Percentiles rank a stretch among this genome's conserved stretches.
Conservation (phyloP, 164 flowering plant species). For the Tetrastigma voinierianum region DNA sequence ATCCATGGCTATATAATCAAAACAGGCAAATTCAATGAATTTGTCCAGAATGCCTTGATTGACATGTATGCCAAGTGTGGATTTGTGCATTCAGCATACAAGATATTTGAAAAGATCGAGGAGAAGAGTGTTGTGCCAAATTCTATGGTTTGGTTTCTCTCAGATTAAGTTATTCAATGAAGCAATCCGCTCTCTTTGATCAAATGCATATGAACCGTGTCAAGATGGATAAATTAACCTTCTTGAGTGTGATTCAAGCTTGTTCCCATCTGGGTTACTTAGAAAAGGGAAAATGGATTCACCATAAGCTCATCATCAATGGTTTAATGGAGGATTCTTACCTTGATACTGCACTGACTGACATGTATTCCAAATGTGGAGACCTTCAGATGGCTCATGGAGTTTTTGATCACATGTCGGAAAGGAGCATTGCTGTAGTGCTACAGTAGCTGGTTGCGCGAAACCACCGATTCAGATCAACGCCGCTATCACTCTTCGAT, state of each 20-base stretch:
- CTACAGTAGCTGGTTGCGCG: conserved; percentile 74
- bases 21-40: conserved; percentile 50
- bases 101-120: conserved; percentile 32
- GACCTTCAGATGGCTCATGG: conserved; percentile 49
- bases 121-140: conserved; percentile 52
- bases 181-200: conserved; percentile 58
- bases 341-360: conserved; percentile 55
- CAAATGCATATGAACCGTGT: conserved; percentile 45
- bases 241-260: conserved; percentile 68
- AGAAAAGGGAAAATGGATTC: conserved; percentile 77
- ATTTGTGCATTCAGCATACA: conserved; percentile 40
- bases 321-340: conserved; percentile 47
- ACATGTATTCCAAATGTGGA: conserved; percentile 90
- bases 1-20: conserved; percentile 53
- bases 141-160: conserved; percentile 67
- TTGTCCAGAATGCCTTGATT: conserved; percentile 63
- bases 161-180: conserved; percentile 68
- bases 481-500: conserved; percentile 45
- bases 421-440: conserved; percentile 73
- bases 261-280: conserved; percentile 63
- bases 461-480: conserved; percentile 53
- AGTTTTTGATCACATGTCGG: conserved; percentile 52
- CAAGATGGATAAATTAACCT: conserved; percentile 55
- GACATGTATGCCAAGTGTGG: conserved; percentile 81
- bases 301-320: conserved; percentile 57